A percentile compares a stretch with the other conserved stretches of the same genome.
These are phyloP conservation scores for Podaxis pistillaris DNA, from an alignment of 768 basidiomycete genomes.

Conservation along the genomic window DNA sequence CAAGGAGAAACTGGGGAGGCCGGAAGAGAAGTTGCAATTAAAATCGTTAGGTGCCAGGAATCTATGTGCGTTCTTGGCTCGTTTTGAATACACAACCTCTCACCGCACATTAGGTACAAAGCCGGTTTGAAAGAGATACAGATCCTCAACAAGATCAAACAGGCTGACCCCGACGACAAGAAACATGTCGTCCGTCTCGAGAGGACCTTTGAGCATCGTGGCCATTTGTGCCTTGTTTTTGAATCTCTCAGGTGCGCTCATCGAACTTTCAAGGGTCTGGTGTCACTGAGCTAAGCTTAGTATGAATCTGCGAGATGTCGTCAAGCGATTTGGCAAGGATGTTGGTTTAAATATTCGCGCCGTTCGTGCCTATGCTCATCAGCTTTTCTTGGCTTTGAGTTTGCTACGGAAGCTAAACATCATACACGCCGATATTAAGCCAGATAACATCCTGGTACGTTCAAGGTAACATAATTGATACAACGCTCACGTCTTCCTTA, in stretches of 20 bases:
- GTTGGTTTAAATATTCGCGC: slow-evolving; percentile 94
- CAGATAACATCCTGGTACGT: slow-evolving; percentile 93
- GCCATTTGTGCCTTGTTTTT: slow-evolving; percentile 94
- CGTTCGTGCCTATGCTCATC: slow-evolving; percentile 98
- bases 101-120: slow-evolving; percentile 65
- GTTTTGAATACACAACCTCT: slow-evolving; percentile 2
- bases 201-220: slow-evolving; percentile 94
- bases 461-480: neutral
- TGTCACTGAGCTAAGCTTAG: slow-evolving; percentile 37
- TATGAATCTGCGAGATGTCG: slow-evolving; percentile 97
- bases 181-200: slow-evolving; percentile 94
- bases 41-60: slow-evolving; percentile 94
- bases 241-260: slow-evolving; percentile 79
- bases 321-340: slow-evolving; percentile 98
- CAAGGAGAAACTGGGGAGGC: slow-evolving; percentile 55
- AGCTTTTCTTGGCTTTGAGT: slow-evolving; percentile 86
- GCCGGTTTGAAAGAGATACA: slow-evolving; percentile 91
- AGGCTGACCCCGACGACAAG: slow-evolving; percentile 95
- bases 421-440: slow-evolving; percentile 99
- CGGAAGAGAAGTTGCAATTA: slow-evolving; percentile 88
- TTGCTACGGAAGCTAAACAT: slow-evolving; percentile 86
- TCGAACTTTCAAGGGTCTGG: neutral
- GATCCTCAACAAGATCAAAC: slow-evolving; percentile 82
- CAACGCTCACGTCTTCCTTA: slow-evolving; percentile 25
- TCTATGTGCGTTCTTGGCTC: slow-evolving; percentile 70